These are phyloP conservation scores for Corchorus capsularis DNA, from an alignment of 345 rosid genomes.

Conservation along the genomic window DNA sequence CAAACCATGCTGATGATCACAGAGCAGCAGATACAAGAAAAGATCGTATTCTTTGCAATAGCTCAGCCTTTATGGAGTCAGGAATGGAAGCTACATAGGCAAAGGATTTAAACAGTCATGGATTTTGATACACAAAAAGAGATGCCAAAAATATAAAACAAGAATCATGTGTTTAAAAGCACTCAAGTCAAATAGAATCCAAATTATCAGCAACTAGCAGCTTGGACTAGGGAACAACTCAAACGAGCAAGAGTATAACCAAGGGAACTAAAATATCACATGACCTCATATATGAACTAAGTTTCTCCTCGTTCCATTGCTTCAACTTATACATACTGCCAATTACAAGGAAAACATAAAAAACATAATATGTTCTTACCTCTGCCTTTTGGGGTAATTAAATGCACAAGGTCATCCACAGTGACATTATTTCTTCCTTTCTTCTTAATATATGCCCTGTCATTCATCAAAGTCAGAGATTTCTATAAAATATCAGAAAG, in stretches of 20 bases:
- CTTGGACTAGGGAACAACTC: not conserved
- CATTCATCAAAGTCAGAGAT: conserved; percentile 11
- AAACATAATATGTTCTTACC: conserved; percentile 27
- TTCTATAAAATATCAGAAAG: not conserved
- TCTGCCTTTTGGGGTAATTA: conserved; percentile 57
- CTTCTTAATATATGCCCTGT: conserved; percentile 38
- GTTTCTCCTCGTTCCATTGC: not conserved
- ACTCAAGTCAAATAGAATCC: not conserved
- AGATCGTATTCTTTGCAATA: conserved; percentile 51
- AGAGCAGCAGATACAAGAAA: conserved; percentile 47
- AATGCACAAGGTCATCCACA: conserved; percentile 50
- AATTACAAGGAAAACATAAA: not conserved
- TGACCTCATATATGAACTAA: not conserved
- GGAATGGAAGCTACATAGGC: conserved; percentile 54
- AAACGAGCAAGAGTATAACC: not conserved
- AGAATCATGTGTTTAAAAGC: not conserved
- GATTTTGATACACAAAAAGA: not conserved
- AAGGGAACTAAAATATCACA: no score
- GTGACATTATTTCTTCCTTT: conserved; percentile 55
- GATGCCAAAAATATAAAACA: not conserved
- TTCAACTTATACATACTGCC: not conserved
- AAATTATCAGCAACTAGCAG: not conserved
- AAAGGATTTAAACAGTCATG: not conserved
- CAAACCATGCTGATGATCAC: conserved; percentile 23
- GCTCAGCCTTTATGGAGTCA: conserved; percentile 54